Evolutionary conservation across 768 basidiomycete species (phyloP).

Genomic region (Lepiota venenata): DNA sequence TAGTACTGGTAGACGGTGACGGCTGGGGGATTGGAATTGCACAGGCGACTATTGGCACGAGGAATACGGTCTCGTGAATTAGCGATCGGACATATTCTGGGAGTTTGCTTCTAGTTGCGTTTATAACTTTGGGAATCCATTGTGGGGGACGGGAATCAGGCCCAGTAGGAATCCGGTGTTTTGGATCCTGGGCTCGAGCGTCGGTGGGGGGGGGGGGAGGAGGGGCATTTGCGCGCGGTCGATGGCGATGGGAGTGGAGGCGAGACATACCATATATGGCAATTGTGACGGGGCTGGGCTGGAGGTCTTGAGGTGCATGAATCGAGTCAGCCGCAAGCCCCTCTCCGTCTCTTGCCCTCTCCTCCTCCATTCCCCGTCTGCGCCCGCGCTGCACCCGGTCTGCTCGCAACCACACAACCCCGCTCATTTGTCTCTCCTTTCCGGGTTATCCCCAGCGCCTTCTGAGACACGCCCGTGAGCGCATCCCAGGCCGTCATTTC

Average conservation of each 20-base stretch:
- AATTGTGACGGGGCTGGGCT: slow-evolving; percentile 7
- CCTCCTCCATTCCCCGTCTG: background rate
- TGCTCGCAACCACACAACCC: too few species aligned
- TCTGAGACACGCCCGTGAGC: slow-evolving; percentile 19
- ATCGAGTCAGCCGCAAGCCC: slow-evolving; percentile 8
- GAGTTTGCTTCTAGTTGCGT: slow-evolving; percentile 2
- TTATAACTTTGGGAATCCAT: background rate
- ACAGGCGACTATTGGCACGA: background rate
- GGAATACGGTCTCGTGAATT: background rate
- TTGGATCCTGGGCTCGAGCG: background rate
- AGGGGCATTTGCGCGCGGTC: too few species aligned
- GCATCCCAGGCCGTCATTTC: slow-evolving; percentile 9
- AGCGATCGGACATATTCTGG: background rate
- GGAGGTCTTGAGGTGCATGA: slow-evolving; percentile 8
- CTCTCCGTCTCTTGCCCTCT: background rate
- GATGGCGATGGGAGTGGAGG: background rate
- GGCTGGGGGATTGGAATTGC: background rate
- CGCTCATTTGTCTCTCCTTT: too few species aligned
- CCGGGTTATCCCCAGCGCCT: background rate
- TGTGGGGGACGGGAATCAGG: background rate
- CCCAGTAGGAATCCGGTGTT: background rate
- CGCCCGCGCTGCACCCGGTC: background rate
- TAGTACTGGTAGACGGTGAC: background rate
- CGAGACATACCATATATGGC: background rate
- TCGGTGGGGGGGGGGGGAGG: too few species aligned